Conservation (phyloP, 2,329 filamentous ascomycete species). For the Colletotrichum chrysophilum region DNA sequence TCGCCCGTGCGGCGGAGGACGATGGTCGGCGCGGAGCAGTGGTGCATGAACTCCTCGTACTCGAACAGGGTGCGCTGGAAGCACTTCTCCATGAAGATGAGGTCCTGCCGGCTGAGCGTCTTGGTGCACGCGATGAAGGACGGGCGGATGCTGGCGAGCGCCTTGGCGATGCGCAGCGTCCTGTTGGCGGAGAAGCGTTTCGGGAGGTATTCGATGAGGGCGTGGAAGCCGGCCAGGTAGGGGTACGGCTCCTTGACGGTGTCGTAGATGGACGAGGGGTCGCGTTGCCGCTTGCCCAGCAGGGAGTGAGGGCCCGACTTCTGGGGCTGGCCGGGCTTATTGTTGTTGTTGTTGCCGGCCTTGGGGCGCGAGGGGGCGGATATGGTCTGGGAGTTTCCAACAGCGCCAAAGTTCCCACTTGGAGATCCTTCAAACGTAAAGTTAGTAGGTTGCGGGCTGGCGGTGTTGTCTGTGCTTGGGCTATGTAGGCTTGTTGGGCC, state of each 20-base stretch:
- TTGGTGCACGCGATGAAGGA: constrained; percentile 92
- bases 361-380: constrained; percentile 45
- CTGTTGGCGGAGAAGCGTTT: constrained; percentile 80
- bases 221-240: constrained; percentile 90
- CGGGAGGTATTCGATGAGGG: constrained; percentile 80
- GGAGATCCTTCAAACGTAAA: constrained; percentile 62
- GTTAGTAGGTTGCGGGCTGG: constrained; percentile 62
- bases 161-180: constrained; percentile 82
- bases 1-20: constrained; percentile 93
- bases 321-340: constrained; percentile 45
- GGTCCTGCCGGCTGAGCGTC: constrained; percentile 84
- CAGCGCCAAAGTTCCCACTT: constrained; percentile 26
- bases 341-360: constrained; percentile 19
- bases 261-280: constrained; percentile 87
- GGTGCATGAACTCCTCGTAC: constrained; percentile 90
- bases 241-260: constrained; percentile 90
- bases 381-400: constrained; percentile 22
- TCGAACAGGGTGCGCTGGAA: constrained; percentile 92
- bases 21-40: constrained; percentile 87
- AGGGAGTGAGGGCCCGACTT: constrained; percentile 53
- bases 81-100: constrained; percentile 97
- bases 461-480: constrained; percentile 67
- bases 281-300: constrained; percentile 65
- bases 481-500: constrained; percentile 68
- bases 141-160: constrained; percentile 86